Evolutionary conservation across 768 basidiomycete species (phyloP), one percentile per base, ranked within the genome.

Genomic region (Psilocybe azurescens): DNA sequence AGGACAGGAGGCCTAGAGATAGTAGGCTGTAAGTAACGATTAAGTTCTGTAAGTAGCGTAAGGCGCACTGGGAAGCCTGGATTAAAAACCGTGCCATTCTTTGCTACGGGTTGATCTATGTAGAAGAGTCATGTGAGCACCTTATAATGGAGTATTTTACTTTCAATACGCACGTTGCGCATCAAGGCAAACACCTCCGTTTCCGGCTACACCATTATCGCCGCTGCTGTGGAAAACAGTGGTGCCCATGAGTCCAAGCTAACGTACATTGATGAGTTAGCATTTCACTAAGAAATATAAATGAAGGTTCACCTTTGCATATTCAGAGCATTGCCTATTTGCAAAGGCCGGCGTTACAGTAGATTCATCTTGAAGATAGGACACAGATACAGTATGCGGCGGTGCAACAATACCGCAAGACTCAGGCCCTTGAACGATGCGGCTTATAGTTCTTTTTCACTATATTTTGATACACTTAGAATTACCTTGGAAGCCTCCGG

Each of bases 171-270:
- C 64, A 66, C 86, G 83, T 51, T 80, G 70, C 52, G 85, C 81
- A 20, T 82, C 76, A n/a, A 79, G 67, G 59, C 79, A 79, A 2
- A 72, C 53, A 5, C 70, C 75, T 18, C 69, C 61, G 59, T 75
- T 73, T 24, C 76, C 77, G 36, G 73, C 76, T 36, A 87, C 87
- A 38, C 88, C 88, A 13, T 73, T 67, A 55, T 90, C 88, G 10
- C 89, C 89, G 38, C 85, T 85, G 39, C 81, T 78, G 73, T 87
- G 87, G 32, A 86, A 67, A 4, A 90, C 59, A 4, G 86, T 84
- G 16, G 85, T 78, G 13, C 89, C 89, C 56, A 88, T 82, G 24
- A 83, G 74, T 20, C 88, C 88, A 39, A 90, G 83, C 70, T 81
- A 44, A 10, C 10, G 29, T 1, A 8, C 24, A 13, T 28, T n/a